Evolutionary conservation across 2,329 filamentous ascomycete genomes (phyloP), one percentile per base, ranked within the genome.

Genomic region (Aplosporella prunicola): DNA sequence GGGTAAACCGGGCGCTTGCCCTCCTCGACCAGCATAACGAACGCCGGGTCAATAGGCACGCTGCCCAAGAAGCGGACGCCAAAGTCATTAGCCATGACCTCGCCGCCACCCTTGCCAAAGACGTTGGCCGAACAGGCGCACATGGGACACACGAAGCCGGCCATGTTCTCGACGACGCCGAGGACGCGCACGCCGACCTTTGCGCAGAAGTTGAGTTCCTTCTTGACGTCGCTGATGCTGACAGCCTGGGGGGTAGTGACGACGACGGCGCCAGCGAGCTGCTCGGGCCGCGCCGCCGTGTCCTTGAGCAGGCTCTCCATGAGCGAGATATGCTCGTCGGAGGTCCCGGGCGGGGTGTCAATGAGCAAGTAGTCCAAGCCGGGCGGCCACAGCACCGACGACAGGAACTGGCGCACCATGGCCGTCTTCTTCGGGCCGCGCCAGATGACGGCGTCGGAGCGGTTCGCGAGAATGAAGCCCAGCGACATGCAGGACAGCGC

Each of bases 391-490:
- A 85, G 71, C 4, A 95, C 88, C 53, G 95, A 88, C 1, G 83
- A 82, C 18, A 98, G 69, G 56, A 98, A 98, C 59, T 98, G 91
- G 26, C 88, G 78, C 41, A 98, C 86, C 91, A 98, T 98, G 34
- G 91, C 91, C 4, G 91, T 98, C 67, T 98, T 98, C 64, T 98
- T 98, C 2, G 91, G 91, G 0, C 91, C 91, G 36, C 91, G 77
- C 91, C 91, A 98, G 25, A 98, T 91, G 0, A 98, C 88, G 0
- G 91, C 89, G 51, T 95, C 87, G 44, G 83, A 84, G 49, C 89
- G 71, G 43, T 78, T 76, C 3, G 80, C 78, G 5, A 98, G 72
- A 5, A 98, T 72, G 52, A 98, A 96, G 3, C 88, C 91, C 2
- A 98, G 69, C 39, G 86, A 94, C 82, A 96, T 95, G 58, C 86